phyloP scores from a whole-genome alignment of 352 stramenopile genomes.

The Plasmopara muralis region DNA sequence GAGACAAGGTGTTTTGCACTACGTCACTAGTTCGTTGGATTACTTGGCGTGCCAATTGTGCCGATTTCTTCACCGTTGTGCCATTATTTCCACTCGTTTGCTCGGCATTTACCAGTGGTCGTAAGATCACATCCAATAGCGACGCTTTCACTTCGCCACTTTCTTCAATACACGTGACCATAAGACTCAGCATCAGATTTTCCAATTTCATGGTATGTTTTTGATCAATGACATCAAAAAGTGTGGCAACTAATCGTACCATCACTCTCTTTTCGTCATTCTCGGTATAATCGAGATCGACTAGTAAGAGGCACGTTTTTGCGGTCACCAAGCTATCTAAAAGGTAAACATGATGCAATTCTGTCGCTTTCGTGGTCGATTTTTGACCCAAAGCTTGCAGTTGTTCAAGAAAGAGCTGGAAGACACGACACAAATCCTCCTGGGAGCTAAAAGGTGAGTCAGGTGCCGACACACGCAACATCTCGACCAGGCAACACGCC shows the following conservation, averaged over 20 bases:
- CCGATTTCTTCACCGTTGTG: constrained; percentile 10
- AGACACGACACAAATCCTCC: constrained; percentile 58
- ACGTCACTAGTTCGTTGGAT: constrained; percentile 63
- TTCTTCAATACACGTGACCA: constrained; percentile 70
- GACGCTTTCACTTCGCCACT: constrained; percentile 50
- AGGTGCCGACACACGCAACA: constrained; percentile 56
- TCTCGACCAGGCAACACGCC: constrained; percentile 67
- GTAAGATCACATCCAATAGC: constrained; percentile 64
- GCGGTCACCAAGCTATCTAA: constrained; percentile 59
- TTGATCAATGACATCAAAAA: constrained; percentile 60
- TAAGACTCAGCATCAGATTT: constrained; percentile 67
- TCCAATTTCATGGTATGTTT: constrained; percentile 67
- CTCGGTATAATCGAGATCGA: constrained; percentile 47
- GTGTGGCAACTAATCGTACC: constrained; percentile 58
- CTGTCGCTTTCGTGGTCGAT: constrained; percentile 24
- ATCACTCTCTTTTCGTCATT: constrained; percentile 42
- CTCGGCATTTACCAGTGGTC: constrained; percentile 31
- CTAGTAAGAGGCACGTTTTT: constrained; percentile 51
- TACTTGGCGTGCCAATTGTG: constrained; percentile 64
- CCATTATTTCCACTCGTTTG: constrained; percentile 7
- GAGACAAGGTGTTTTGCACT: constrained; percentile 57
- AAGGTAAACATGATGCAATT: constrained; percentile 43
- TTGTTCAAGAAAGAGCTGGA: constrained; percentile 64
- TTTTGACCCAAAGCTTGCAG: constrained; percentile 32
- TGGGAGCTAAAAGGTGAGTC: constrained; percentile 60